phyloP scores from a whole-genome alignment of 2,329 filamentous ascomycete genomes.

The Aspergillus luchuensis region DNA sequence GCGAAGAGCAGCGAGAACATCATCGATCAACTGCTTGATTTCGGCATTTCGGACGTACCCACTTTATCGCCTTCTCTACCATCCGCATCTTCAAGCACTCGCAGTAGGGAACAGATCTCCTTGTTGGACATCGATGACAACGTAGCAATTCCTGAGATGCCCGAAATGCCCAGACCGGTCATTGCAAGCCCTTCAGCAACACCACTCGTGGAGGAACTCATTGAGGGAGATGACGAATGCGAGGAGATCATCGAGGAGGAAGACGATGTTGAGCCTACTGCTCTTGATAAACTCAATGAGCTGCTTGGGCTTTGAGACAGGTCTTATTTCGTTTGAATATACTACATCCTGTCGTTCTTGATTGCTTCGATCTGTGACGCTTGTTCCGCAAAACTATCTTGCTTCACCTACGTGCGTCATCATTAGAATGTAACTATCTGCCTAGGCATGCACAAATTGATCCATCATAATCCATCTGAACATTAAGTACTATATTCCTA shows the following conservation, averaged over 20 bases:
- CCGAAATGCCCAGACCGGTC: neutral
- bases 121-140: slow-evolving; percentile 22
- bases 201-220: neutral
- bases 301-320: slow-evolving; percentile 20
- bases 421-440: too few species aligned
- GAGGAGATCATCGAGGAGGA: slow-evolving; percentile 29
- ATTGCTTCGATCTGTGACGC: neutral
- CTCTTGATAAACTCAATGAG: slow-evolving; percentile 28
- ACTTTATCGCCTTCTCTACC: neutral
- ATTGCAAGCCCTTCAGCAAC: neutral
- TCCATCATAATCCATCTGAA: too few species aligned
- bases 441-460: too few species aligned
- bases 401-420: too few species aligned
- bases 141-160: neutral
- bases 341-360: neutral
- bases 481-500: too few species aligned
- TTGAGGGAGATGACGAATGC: neutral
- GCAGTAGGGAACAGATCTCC: neutral
- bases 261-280: slow-evolving; percentile 25
- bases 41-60: slow-evolving; percentile 16
- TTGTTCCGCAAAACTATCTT: neutral
- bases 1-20: slow-evolving; percentile 6
- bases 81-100: neutral
- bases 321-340: neutral
- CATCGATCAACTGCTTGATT: slow-evolving; percentile 26